Evolutionary conservation across 1,284 basidiomycete genomes (phyloP).

Genomic region (Fomitiporia mediterranea): DNA sequence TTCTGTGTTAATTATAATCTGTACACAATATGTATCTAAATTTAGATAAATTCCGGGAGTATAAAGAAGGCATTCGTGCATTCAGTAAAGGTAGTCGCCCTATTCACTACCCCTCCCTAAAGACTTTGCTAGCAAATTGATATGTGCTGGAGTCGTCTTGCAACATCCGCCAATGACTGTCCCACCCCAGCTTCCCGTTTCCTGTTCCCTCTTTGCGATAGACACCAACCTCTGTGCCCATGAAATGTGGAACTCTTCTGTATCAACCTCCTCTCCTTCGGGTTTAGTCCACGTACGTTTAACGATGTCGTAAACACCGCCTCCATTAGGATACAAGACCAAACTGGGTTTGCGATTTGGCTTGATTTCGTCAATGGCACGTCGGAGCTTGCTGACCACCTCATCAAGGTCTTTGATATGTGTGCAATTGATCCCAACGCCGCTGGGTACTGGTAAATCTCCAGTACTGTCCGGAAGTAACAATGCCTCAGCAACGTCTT

Average conservation of each 20-base stretch:
- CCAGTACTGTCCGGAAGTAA: slow-evolving; percentile 16
- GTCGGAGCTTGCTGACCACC: slow-evolving; percentile 34
- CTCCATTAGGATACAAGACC: slow-evolving; percentile 73
- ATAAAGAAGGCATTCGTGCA: too few species aligned
- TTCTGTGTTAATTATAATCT: too few species aligned
- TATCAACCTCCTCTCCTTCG: slow-evolving; percentile 12
- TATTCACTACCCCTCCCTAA: too few species aligned
- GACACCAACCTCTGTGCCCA: slow-evolving; percentile 44
- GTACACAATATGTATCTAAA: too few species aligned
- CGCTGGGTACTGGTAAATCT: slow-evolving; percentile 35
- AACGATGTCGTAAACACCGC: slow-evolving; percentile 49
- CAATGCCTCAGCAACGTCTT: slow-evolving; percentile 37
- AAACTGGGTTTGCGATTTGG: slow-evolving; percentile 42
- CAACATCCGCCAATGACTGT: slow-evolving; percentile 73
- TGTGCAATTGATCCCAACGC: slow-evolving; percentile 74
- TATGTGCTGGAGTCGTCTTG: slow-evolving; percentile 53
- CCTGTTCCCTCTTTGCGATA: slow-evolving; percentile 27
- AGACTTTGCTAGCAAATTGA: slow-evolving; percentile 38
- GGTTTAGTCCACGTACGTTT: slow-evolving; percentile 43
- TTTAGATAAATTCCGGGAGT: too few species aligned
- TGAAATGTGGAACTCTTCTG: slow-evolving; percentile 3
- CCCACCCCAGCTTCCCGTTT: slow-evolving; percentile 42
- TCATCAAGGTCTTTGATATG: slow-evolving; percentile 34
- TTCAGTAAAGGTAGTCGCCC: too few species aligned
- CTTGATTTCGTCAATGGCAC: slow-evolving; percentile 22